Base-by-base conservation (phyloP, 805 yeast species). In the Metschnikowia chrysomelidarum region DNA sequence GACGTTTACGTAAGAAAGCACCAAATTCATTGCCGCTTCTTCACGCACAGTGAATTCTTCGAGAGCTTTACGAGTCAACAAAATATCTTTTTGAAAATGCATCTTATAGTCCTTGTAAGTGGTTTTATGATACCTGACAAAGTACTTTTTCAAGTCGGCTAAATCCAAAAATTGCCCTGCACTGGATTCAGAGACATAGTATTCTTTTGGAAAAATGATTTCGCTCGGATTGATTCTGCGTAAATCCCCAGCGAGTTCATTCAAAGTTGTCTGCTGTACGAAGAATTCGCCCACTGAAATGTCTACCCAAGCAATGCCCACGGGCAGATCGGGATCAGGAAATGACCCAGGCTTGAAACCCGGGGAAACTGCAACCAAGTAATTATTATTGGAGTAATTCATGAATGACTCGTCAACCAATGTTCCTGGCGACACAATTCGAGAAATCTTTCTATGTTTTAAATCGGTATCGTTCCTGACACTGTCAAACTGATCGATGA, bases 401-500 rank as follows among this genome's bases (percentile, higher is more conserved):
- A 91, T 64, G 43, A 91, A 80, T 0, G 83, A 78, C 49, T 91
- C 97, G 51, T 87, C 96, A 8, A 91, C 75, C 21, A 91, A 71
- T 0, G 98, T 91, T 0, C 98, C 98, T 0, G 97, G 96, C 0
- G 97, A 82, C 2, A 93, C 77, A 6, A 91, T 76, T 26, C 97
- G 66, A 5, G 87, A 73, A 0, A 93, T 78, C 21, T 85, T 80
- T 29, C 98, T 67, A 26, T 73, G 75, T 14, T 82, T 72, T 5
- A 64, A 51, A n/a, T 57, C 59, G 4, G 53, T 46, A 7, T 49
- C 35, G 7, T 43, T 43, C 11, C 42, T 43, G 19, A 44, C 43
- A 8, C 45, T 8, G 5, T 60, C 61, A 39, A 41, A 56, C 58
- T 91, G 94, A 48, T 86, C 93, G n/a, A 87, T 77, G 5, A 89